Conservation (phyloP, 306 rosid species). For the Begonia loranthoides region DNA sequence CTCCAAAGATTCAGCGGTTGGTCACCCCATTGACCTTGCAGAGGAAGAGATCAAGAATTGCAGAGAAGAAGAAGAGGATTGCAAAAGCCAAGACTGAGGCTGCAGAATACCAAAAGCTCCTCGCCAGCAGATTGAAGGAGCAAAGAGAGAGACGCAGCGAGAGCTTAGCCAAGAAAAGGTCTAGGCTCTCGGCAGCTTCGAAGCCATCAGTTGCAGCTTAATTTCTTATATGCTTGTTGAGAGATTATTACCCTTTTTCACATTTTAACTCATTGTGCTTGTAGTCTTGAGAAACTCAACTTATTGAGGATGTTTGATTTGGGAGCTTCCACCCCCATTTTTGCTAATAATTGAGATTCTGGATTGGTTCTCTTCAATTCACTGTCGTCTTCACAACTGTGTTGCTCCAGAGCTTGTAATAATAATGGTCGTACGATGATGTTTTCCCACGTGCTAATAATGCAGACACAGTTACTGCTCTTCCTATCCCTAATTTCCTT, state of each 20-base stretch:
- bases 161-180: conserved; percentile 1
- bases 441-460: no score
- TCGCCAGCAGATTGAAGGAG: conserved; percentile 33
- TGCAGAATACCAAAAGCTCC: conserved; percentile 33
- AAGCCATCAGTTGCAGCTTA: not conserved
- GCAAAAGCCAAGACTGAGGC: conserved; percentile 33
- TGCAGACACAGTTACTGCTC: no score
- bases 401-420: no score
- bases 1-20: conserved; percentile 39
- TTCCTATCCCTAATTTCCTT: no score
- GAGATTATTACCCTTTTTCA: not conserved
- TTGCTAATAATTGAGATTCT: no score
- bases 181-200: not conserved
- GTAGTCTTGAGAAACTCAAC: not conserved
- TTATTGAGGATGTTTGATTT: not conserved
- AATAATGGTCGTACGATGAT: no score
- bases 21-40: conserved; percentile 38
- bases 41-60: conserved; percentile 33
- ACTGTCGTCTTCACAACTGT: no score
- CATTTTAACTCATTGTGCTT: no score
- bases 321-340: no score
- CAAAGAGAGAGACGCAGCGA: conserved; percentile 7
- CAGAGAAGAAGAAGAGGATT: conserved; percentile 36
- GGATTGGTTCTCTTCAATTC: no score
- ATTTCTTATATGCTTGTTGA: not conserved